These are phyloP conservation scores for Planoprotostelium fungivorum DNA, from an alignment of 78 protist genomes.

Conservation along the genomic window DNA sequence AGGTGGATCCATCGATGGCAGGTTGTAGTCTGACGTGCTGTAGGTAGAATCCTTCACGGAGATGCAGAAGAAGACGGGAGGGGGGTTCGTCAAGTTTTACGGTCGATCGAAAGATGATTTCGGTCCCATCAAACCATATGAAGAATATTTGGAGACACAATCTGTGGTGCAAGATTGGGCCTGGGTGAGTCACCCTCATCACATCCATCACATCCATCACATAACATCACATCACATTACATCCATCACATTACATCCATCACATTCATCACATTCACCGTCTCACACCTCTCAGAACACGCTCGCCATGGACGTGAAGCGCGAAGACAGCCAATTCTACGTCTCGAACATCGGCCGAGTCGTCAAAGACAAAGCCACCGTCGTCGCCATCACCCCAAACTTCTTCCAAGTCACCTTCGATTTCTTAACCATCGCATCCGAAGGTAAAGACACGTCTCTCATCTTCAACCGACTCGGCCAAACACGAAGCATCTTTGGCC, in stretches of 20 bases:
- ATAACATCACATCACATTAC: background rate
- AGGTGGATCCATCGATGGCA: slow-evolving; percentile 27
- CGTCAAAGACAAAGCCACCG: slow-evolving; percentile 14
- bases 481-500: too few relatives aligned
- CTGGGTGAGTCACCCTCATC: background rate
- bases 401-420: slow-evolving; percentile 15
- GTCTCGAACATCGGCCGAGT: slow-evolving; percentile 39
- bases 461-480: too few relatives aligned
- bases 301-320: too few relatives aligned
- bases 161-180: background rate
- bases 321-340: too few relatives aligned
- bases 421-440: too few relatives aligned
- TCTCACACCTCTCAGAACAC: too few relatives aligned
- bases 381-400: slow-evolving; percentile 59
- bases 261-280: too few relatives aligned
- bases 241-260: too few relatives aligned
- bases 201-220: too few relatives aligned
- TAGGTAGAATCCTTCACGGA: background rate
- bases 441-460: too few relatives aligned
- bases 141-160: background rate
- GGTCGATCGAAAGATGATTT: background rate
- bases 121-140: background rate
- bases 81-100: background rate
- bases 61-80: background rate
- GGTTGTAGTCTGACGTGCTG: too few relatives aligned